Conservation (phyloP, 75 land plant species). For the Sequoiadendron giganteum region DNA sequence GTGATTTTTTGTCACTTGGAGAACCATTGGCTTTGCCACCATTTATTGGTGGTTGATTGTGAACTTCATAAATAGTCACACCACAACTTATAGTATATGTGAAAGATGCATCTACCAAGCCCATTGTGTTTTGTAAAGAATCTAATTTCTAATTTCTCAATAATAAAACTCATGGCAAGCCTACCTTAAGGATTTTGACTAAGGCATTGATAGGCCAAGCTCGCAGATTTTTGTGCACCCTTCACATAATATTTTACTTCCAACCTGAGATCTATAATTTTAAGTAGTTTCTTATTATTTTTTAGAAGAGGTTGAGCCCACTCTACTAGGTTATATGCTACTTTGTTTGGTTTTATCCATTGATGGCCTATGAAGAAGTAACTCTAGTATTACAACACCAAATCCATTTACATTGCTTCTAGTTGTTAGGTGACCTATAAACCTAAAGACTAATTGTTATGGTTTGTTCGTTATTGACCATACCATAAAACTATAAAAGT, state of each 20-base stretch:
- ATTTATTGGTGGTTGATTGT: constrained; percentile 5
- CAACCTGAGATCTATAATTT: constrained; percentile 63
- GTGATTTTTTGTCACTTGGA: not conserved
- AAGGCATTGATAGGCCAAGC: constrained; percentile 59
- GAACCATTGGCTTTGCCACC: not conserved
- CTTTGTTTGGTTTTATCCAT: constrained; percentile 68
- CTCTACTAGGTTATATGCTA: constrained; percentile 64
- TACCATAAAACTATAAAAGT: not conserved
- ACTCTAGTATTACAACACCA: constrained; percentile 75
- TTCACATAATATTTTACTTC: constrained; percentile 48
- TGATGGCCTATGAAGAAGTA: constrained; percentile 63
- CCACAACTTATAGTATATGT: constrained; percentile 17
- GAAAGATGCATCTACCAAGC: constrained; percentile 4
- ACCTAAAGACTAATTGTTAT: not conserved
- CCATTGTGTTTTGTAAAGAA: constrained; percentile 20
- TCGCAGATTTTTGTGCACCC: constrained; percentile 39
- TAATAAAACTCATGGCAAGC: constrained; percentile 61
- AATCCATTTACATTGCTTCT: constrained; percentile 74
- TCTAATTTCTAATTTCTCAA: constrained; percentile 58
- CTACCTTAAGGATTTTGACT: constrained; percentile 63
- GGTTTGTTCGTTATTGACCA: not conserved
- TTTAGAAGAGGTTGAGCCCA: constrained; percentile 68
- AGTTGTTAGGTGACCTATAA: constrained; percentile 22
- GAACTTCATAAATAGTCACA: constrained; percentile 40
- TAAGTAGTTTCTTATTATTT: constrained; percentile 39